Evolutionary conservation across 2,329 filamentous ascomycete genomes (phyloP), one percentile per base, ranked within the genome.

Genomic region (Talaromyces sp.): DNA sequence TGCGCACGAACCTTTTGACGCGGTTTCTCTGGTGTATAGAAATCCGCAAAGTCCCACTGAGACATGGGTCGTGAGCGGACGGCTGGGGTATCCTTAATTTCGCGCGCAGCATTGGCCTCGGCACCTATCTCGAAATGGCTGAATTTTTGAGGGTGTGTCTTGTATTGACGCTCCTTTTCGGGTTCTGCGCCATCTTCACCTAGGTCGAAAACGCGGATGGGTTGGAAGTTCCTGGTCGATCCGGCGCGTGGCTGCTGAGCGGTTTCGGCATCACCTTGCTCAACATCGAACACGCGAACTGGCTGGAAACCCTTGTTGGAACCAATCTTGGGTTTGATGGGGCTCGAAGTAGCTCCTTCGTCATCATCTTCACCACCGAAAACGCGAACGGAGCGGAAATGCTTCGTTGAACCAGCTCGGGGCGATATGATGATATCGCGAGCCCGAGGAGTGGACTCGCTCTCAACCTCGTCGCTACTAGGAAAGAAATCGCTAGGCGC

Each of bases 41-140:
- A 96, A 77, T 96, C 92, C 65, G 91, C 86, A 75, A 98, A 98
- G 56, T 87, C 86, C 92, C 93, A 97, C 66, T 91, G 88, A 66
- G 87, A 87, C 64, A 83, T 80, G 72, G 91, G 88, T 61, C 82
- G 81, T 71, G 68, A 67, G 50, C 72, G 71, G 18, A 70, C 68
- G 2, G 66, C 67, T 61, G 69, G 65, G 60, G 62, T 64, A 9
- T 65, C 52, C 64, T 75, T 72, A 35, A 70, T 44, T 60, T 75
- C 73, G 16, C 64, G 67, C 7, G 66, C 65, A 39, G 65, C 67
- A 59, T 75, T 67, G 58, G 74, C 70, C 50, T 75, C 71, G 18
- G 54, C 73, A 39, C 72, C 74, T 33, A 77, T 64, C 58, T 76
- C 69, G 44, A 77, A 77, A 63, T 98, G 93, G 63, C 89, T 82